Base-by-base conservation (phyloP, 306 rosid genomes). In the Trifolium subterraneum region DNA sequence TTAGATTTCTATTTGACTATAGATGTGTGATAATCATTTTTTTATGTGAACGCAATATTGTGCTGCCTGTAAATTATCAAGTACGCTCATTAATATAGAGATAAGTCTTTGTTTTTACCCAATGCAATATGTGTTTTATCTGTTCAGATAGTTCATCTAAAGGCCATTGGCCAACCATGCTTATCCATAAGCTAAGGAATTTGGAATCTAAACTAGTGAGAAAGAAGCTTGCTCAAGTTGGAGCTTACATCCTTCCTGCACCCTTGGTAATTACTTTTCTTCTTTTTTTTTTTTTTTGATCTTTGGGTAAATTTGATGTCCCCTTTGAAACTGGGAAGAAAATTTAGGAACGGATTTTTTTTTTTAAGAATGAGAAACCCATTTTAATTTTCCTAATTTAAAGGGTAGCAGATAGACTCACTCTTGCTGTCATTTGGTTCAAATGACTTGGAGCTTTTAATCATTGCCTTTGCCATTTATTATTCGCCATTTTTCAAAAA, bases 191-290 rank as follows among this genome's bases (percentile, higher is more conserved):
- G 59, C 27, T 52, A 52, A 3, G 59, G 27, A 52, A 52, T 18
- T 52, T 52, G 27, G 27, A 18, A 52, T 18, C 23, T 10, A 22
- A 52, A 52, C 59, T 52, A 18, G 27, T 52, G 59, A 52, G 27
- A 52, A 52, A 52, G n/a, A 52, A 48, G 55, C 55, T 48, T 48
- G 55, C 20, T n/a, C 55, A n/a, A 48, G 55, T 48, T 48, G 20
- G 55, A 48, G 55, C 55, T 48, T 20, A 48, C 55, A 48, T 48
- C 55, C 4, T 48, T 48, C 22, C 55, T 15, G 55, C 55, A 48
- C 22, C 19, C 20, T 8, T 36, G 33, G 33, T 29, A 29, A 29
- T 27, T 29, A 29, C 33, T 29, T 29, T 29, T 29, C 33, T 29
- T 29, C 33, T 29, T 2, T 29, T 5, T n/a, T n/a, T n/a, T n/a